These are phyloP conservation scores for Colletotrichum phormii DNA, from an alignment of 2,329 filamentous ascomycete species.

Conservation along the genomic window DNA sequence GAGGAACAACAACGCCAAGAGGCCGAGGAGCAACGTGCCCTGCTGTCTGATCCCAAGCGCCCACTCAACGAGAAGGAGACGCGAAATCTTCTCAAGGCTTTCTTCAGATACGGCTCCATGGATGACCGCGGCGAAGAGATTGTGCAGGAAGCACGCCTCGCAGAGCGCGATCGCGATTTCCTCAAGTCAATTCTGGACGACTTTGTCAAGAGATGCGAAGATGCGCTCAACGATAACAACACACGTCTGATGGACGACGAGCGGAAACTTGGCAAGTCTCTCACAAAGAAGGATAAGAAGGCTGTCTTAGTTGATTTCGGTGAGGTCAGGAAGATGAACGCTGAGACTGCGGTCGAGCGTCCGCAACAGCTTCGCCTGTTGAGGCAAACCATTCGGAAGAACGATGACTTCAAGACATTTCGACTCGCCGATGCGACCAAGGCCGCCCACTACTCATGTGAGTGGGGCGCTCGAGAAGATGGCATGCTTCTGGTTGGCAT, in stretches of 20 bases:
- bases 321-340: constrained; percentile 94
- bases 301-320: constrained; percentile 95
- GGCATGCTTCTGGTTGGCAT: constrained; percentile 98
- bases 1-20: constrained; percentile 78
- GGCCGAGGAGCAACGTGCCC: constrained; percentile 78
- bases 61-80: constrained; percentile 93
- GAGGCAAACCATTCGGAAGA: constrained; percentile 75
- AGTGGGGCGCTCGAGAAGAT: constrained; percentile 94
- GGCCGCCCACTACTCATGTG: constrained; percentile 87
- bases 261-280: constrained; percentile 80
- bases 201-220: constrained; percentile 70
- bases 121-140: constrained; percentile 91
- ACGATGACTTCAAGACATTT: constrained; percentile 81
- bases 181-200: constrained; percentile 81
- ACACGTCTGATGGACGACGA: constrained; percentile 83
- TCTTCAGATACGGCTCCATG: constrained; percentile 90
- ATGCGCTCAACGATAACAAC: constrained; percentile 74
- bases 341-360: constrained; percentile 92
- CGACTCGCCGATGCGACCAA: constrained; percentile 93
- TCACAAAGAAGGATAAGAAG: constrained; percentile 98
- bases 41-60: constrained; percentile 86
- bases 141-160: constrained; percentile 85
- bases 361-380: constrained; percentile 90
- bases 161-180: constrained; percentile 84
- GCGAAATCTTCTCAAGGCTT: constrained; percentile 89